Percentiles rank a stretch among this genome's conserved stretches.
These are phyloP conservation scores for Apocynum venetum DNA, from an alignment of 257 asterid genomes.

Conservation along the genomic window DNA sequence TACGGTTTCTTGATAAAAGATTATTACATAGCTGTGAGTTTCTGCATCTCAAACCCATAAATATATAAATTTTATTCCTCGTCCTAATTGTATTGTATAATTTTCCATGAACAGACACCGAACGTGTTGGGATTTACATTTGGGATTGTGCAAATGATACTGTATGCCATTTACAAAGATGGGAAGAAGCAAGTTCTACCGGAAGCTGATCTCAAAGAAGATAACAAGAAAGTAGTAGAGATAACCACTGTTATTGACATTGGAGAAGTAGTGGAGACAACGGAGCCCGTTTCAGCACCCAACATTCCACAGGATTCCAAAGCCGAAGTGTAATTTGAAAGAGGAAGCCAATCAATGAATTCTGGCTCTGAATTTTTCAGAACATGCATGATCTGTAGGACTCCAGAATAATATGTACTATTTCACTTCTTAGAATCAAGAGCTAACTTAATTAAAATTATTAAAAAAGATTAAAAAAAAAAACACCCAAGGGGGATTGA, in stretches of 20 bases:
- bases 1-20: conserved; percentile 64
- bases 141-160: conserved; percentile 33
- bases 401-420: background rate
- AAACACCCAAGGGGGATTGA: too few relatives aligned
- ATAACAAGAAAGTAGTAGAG: background rate
- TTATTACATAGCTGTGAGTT: conserved; percentile 70
- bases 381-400: background rate
- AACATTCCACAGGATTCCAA: background rate
- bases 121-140: conserved; percentile 32
- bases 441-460: background rate
- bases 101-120: conserved; percentile 23
- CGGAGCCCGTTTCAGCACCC: background rate
- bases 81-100: background rate
- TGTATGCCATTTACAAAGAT: conserved; percentile 28
- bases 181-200: conserved; percentile 21
- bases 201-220: background rate
- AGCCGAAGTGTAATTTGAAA: background rate
- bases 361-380: background rate
- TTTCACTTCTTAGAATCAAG: background rate
- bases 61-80: too few relatives aligned
- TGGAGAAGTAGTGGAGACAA: background rate
- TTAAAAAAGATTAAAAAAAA: too few relatives aligned
- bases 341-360: background rate
- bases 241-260: background rate
- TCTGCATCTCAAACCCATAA: too few relatives aligned